A percentile compares a stretch with the other conserved stretches of the same genome.
Evolutionary conservation across 1,139 yeast species (phyloP).

Genomic region (Arxiozyma bovina): DNA sequence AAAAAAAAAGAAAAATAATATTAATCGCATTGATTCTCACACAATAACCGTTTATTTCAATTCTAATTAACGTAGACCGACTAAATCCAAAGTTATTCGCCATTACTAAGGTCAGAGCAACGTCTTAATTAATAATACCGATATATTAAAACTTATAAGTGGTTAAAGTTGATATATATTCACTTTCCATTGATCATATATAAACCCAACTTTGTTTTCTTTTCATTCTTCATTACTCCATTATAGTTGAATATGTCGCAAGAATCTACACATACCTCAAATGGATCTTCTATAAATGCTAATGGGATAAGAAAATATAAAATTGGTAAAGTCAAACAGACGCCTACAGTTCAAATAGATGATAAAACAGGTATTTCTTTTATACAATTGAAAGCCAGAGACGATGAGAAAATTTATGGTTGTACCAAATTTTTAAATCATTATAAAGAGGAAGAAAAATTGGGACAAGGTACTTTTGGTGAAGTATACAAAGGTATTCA

Average conservation of each 20-base stretch:
- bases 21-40: neutral
- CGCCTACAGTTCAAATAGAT: slow-evolving; percentile 27
- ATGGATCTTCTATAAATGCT: neutral
- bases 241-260: neutral
- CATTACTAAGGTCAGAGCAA: neutral
- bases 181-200: neutral
- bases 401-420: slow-evolving; percentile 26
- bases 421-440: slow-evolving; percentile 29
- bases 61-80: too few species aligned
- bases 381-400: slow-evolving; percentile 22
- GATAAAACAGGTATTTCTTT: slow-evolving; percentile 20
- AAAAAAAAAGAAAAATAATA: too few species aligned
- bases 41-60: neutral
- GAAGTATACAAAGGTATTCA: slow-evolving; percentile 69
- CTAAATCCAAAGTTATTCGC: neutral
- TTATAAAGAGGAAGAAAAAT: slow-evolving; percentile 52
- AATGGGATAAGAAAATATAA: slow-evolving; percentile 18
- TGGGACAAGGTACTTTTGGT: slow-evolving; percentile 93
- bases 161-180: neutral
- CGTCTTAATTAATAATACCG: too few species aligned
- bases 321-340: slow-evolving; percentile 30
- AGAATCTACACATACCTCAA: neutral
- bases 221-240: neutral
- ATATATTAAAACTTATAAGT: neutral
- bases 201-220: neutral